Evolutionary conservation across 768 basidiomycete genomes (phyloP).

Genomic region (Panus rudis): DNA sequence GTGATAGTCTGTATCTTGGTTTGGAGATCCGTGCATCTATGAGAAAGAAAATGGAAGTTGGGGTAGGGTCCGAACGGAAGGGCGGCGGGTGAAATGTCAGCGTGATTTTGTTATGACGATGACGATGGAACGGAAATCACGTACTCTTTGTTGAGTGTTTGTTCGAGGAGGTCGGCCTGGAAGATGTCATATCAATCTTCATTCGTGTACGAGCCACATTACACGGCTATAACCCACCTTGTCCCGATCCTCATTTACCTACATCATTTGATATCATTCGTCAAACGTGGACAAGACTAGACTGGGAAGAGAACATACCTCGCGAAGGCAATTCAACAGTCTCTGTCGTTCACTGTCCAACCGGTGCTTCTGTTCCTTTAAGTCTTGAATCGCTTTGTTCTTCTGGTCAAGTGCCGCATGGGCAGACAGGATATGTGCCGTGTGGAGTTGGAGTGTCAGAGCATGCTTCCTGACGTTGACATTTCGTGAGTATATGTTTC

Average conservation of each 20-base stretch:
- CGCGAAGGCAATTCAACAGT: slow-evolving; percentile 58
- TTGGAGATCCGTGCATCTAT: slow-evolving; percentile 61
- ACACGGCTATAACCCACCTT: too few relatives aligned
- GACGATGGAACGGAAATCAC: slow-evolving; percentile 13
- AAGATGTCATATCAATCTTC: neutral
- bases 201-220: too few relatives aligned
- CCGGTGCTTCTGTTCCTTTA: slow-evolving; percentile 83
- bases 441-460: slow-evolving; percentile 75
- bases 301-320: slow-evolving; percentile 38
- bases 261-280: slow-evolving; percentile 4
- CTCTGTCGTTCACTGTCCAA: slow-evolving; percentile 75
- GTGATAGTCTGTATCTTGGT: slow-evolving; percentile 59
- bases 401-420: slow-evolving; percentile 76
- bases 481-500: too few relatives aligned
- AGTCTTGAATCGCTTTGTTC: slow-evolving; percentile 69
- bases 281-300: slow-evolving; percentile 5
- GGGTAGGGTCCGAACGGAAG: too few relatives aligned
- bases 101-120: neutral
- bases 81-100: slow-evolving; percentile 3
- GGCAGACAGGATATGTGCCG: slow-evolving; percentile 80
- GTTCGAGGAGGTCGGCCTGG: slow-evolving; percentile 65
- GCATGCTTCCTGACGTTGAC: slow-evolving; percentile 87
- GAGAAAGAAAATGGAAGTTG: neutral
- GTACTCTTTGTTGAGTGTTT: slow-evolving; percentile 63
- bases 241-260: slow-evolving; percentile 82